Evolutionary conservation across 148 eudicot species (phyloP), one percentile per base, ranked within the genome.

Genomic region (Cornus kousa): DNA sequence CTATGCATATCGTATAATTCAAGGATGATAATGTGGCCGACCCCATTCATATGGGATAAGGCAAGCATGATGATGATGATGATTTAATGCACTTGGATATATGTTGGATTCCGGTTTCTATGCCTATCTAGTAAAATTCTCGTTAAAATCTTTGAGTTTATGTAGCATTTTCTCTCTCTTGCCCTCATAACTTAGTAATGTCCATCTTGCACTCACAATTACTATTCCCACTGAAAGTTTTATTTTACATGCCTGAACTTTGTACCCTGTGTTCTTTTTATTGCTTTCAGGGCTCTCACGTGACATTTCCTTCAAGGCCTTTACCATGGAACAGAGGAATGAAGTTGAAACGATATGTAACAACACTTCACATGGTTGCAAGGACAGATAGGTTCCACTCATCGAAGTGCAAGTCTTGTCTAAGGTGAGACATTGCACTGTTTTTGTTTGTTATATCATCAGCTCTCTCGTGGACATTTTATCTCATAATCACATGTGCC

Each of bases 211-310:
- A 20, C 66, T 62, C 23, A n/a, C 66, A 62, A 19, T 20, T 62
- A 13, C 66, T 17, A 13, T 62, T 62, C 23, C 5, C 7, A n/a
- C 19, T 62, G 23, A 62, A 62, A 19, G 22, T 62, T 17, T 20
- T 19, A 3, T 62, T 62, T 7, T 20, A 62, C 22, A 20, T 17
- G 4, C 20, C 19, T 62, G 24, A 62, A 62, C 7, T 62, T 62
- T 62, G 66, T 6, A 17, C 23, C 20, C 0, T 62, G 4, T 20
- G 24, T 62, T 73, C 4, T 60, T 67, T 46, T 33, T 24, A 22
- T 75, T 69, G 77, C 68, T 74, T 76, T 80, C 83, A 91, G 94
- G 89, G 88, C 85, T 85, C 87, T 78, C 77, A 67, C 84, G 84
- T 80, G 77, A 80, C 76, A 66, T 68, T 83, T 69, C 83, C 89